Percentiles rank a stretch among this genome's conserved stretches.
These are phyloP conservation scores for Nematocida ausubeli DNA, from an alignment of 371 early-diverging fungal genomes.

Conservation along the genomic window DNA sequence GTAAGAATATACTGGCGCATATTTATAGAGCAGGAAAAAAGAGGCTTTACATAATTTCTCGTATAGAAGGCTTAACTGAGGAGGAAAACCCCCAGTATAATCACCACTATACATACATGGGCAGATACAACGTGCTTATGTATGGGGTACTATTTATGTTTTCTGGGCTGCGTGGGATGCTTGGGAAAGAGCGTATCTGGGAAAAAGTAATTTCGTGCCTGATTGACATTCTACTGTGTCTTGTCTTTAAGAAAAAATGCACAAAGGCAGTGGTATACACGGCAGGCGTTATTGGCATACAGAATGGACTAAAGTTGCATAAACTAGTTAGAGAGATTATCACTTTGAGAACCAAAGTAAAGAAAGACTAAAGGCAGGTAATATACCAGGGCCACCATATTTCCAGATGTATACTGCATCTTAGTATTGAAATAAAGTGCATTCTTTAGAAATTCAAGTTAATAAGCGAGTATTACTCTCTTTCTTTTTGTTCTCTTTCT, in stretches of 20 bases:
- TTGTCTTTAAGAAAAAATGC: background rate
- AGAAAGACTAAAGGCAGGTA: background rate
- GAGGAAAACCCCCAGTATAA: background rate
- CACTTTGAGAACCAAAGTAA: background rate
- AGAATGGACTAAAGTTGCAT: constrained; percentile 17
- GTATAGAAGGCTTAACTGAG: background rate
- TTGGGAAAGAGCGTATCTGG: background rate
- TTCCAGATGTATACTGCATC: too few relatives aligned
- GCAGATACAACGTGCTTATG: background rate
- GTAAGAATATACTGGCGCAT: background rate
- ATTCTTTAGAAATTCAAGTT: too few relatives aligned
- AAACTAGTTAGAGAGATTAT: background rate
- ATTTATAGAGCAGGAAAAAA: background rate
- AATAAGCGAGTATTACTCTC: too few relatives aligned
- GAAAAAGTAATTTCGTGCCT: background rate
- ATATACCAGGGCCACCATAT: too few relatives aligned
- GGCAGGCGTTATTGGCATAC: constrained; percentile 3
- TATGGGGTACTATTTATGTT: background rate
- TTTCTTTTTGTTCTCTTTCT: too few relatives aligned
- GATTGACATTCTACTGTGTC: background rate
- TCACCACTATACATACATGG: background rate
- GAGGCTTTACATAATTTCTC: background rate
- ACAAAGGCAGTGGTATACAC: background rate
- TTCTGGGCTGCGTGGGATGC: background rate
- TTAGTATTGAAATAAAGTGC: too few relatives aligned